Evolutionary conservation across 1,284 basidiomycete species (phyloP), one percentile per base, ranked within the genome.

Genomic region (Leccinum huronense): DNA sequence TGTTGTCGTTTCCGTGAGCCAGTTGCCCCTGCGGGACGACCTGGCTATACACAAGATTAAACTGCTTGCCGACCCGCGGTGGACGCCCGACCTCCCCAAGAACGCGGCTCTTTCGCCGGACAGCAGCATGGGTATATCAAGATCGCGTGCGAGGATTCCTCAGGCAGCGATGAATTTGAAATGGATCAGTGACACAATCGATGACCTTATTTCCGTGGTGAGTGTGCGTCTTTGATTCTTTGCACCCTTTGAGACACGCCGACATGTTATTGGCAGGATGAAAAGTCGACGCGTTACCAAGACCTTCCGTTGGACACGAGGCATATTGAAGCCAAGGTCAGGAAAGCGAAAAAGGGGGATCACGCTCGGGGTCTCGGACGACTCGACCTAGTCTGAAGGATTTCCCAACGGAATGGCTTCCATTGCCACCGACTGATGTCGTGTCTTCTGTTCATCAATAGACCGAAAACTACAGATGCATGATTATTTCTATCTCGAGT

Each of bases 391-490:
- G 87, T 34, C 80, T 93, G 63, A 81, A 78, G 66, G 92, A 94
- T 70, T 95, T 94, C 76, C 93, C 93, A 1, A 78, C 84, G 73
- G 89, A 90, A 73, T 95, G 93, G 93, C 79, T 95, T 66, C 88
- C 65, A 51, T 62, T 59, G 6, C 42, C 51, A 57, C 42, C 57
- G 54, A 51, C 60, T 27, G 58, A 68, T 55, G 61, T 59, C 48
- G 38, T 57, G 10, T 30, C 63, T 57, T 55, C 45, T 57, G 48
- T 53, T 42, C 23, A 27, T 27, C 42, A 61, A 59, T 73, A 66
- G 63, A 56, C 19, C 16, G 31, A 40, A 40, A 48, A 63, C 36
- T 64, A 16, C n/a, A 27, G 14, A 57, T 27, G 23, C 23, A 27
- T 27, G 23, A 51, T 60, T 72, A 57, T 53, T 13, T 45, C 54